Evolutionary conservation across 441 rosid species (phyloP).

Genomic region (Euphorbia schlechtendalii): DNA sequence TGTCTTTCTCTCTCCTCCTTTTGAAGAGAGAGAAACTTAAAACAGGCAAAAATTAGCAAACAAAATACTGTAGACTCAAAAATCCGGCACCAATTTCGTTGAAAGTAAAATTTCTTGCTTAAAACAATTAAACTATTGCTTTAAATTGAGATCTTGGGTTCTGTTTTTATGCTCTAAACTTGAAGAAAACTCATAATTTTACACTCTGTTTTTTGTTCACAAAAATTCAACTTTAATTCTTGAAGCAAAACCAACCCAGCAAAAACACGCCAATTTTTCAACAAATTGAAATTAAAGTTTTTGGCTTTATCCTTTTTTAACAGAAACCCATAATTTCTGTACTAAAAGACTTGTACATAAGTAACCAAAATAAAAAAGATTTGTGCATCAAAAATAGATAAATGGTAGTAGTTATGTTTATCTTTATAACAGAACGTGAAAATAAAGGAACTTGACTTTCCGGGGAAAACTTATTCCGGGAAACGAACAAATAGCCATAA

Average conservation of each 20-base stretch:
- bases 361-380: too few relatives aligned
- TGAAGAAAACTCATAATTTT: constrained; percentile 30
- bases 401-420: background rate
- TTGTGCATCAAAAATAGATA: background rate
- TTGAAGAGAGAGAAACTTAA: constrained; percentile 12
- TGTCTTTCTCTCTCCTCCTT: background rate
- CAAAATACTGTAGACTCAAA: constrained; percentile 16
- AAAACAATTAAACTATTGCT: background rate
- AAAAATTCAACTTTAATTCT: constrained; percentile 23
- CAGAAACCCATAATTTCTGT: constrained; percentile 26
- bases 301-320: constrained; percentile 10
- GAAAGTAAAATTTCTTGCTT: background rate
- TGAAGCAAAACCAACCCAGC: constrained; percentile 20
- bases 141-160: background rate
- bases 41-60: constrained; percentile 12
- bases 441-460: constrained; percentile 19
- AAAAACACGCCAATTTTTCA: constrained; percentile 9
- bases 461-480: constrained; percentile 5
- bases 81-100: background rate
- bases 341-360: constrained; percentile 5
- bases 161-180: constrained; percentile 11
- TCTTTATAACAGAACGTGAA: constrained; percentile 11
- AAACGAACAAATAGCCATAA: constrained; percentile 4
- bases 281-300: background rate
- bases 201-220: constrained; percentile 22